phyloP scores from a whole-genome alignment of 768 basidiomycete genomes.

The Fomitopsis pulvina region DNA sequence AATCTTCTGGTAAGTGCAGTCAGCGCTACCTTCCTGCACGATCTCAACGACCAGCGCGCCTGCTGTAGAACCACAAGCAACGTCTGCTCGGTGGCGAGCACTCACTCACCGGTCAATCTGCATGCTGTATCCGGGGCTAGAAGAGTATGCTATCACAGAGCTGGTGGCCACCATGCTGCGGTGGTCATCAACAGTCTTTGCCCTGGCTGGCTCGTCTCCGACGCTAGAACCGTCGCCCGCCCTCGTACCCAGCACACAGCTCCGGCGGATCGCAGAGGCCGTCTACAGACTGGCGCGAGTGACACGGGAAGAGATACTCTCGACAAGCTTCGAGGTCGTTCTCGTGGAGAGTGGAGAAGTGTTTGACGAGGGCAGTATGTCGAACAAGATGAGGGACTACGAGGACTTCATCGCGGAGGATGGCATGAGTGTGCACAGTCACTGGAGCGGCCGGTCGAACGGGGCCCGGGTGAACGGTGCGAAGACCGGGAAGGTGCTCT shows the following conservation, averaged over 20 bases:
- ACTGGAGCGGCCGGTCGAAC: conserved; percentile 7
- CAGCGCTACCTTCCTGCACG: neutral
- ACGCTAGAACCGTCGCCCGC: conserved; percentile 27
- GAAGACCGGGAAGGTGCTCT: conserved; percentile 35
- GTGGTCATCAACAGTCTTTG: conserved; percentile 63
- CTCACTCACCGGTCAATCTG: conserved; percentile 67
- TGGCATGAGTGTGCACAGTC: conserved; percentile 1
- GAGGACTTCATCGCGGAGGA: conserved; percentile 18
- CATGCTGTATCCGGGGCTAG: conserved; percentile 56
- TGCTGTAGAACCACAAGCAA: conserved; percentile 64
- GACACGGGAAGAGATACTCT: conserved; percentile 69
- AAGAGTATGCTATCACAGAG: conserved; percentile 62
- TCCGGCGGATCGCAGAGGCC: conserved; percentile 58
- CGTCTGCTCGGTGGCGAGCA: conserved; percentile 71
- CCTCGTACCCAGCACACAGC: conserved; percentile 42
- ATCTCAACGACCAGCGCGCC: conserved; percentile 1
- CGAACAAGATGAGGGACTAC: conserved; percentile 59
- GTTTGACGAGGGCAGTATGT: conserved; percentile 48
- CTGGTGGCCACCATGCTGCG: conserved; percentile 69
- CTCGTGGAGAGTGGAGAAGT: conserved; percentile 46
- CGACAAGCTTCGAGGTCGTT: conserved; percentile 67
- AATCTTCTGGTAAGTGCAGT: conserved; percentile 14
- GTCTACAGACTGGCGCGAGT: conserved; percentile 59
- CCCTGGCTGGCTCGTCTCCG: conserved; percentile 54
- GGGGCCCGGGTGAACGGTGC: conserved; percentile 8